Base-by-base conservation (phyloP, 2,329 filamentous ascomycete genomes). In the Aureobasidium mangrovei region DNA sequence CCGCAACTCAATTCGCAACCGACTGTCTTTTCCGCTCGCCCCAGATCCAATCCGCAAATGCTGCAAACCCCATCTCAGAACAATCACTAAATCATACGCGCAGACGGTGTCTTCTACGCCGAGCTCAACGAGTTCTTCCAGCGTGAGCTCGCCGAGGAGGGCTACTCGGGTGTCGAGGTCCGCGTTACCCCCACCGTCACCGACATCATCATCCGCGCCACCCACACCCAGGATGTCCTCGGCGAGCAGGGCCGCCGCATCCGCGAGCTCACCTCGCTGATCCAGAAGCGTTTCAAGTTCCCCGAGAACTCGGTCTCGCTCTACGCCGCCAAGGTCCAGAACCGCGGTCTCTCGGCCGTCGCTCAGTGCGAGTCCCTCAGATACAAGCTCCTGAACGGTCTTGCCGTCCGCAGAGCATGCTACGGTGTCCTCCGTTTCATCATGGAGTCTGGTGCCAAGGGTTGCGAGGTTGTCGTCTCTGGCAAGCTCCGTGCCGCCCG, bases 101-200 rank as follows among this genome's bases (percentile, higher is more conserved):
- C 63, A 73, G 93, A 98, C 79, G 93, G 93, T 85, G 93, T 98
- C 72, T 98, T 98, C 88, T 98, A 96, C 79, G 93, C 93, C 82
- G 93, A 98, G 81, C 82, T 98, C 78, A 98, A 98, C 86, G 93
- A 98, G 82, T 98, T 98, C 87, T 98, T 98, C 89, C 93, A 97
- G 85, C 91, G 93, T 77, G 93, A 98, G 81, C 83, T 98, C 74
- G 93, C 93, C 74, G 93, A 98, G 85, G 94, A 98, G 82, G 93
- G 93, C 70, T 98, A 98, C 85, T 98, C 93, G 56, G 93, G 93
- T 75, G 93, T 98, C 76, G 94, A 98, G 82, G 93, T 98, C 80
- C 89, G 94, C 82, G 93, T 98, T 69, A 98, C 93, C 69, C 93
- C 93, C 67, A 98, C 93, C 76, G 93, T 98, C 74, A 98, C 93